Base-by-base conservation (phyloP, 2,329 filamentous ascomycete genomes). In the Torrubiella hemipterigena region DNA sequence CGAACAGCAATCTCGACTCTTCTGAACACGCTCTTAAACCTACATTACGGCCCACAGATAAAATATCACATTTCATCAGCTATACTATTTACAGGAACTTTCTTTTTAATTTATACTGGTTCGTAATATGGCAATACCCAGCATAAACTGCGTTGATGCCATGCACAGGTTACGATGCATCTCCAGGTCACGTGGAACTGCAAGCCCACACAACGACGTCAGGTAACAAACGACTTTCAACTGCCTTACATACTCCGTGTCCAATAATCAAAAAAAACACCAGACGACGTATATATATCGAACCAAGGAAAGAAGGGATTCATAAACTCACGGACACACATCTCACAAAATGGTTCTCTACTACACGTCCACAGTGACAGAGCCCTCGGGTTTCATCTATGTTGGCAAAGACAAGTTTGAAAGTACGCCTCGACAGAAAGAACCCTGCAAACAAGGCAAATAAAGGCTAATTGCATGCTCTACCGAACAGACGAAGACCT, bases 331-430 rank as follows among this genome's bases (percentile, higher is more conserved):
- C 13, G 4, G 15, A 13, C 11, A 19, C 16, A 6, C 16, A 17
- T 7, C n/a, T 15, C 4, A 19, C 30, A 56, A 49, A 17, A 93
- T 98, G 91, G 91, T 98, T 28, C 94, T 82, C 62, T 96, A 96
- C 58, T 96, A 91, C 56, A 91, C 77, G 2, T 96, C 89, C 17
- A 89, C 73, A 38, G 75, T 77, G 25, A 84, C 93, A 23, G 69
- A 77, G 10, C 89, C 91, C 3, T 54, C 85, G 19, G 89, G 85
- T 25, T 87, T 80, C 52, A 77, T 98, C 50, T 98, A 98, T 54
- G 85, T 95, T 37, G 91, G 91, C 57, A 98, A 96, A 59, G 91
- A 98, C 67, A 98, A 98, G 63, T 87, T 91, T 46, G 91, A 98
- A 66, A 98, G 91, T 95, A 67, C 50, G 78, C 46, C 27, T 40